phyloP scores from a whole-genome alignment of 2,329 filamentous ascomycete genomes.

The Ophiostoma triangulosporum region DNA sequence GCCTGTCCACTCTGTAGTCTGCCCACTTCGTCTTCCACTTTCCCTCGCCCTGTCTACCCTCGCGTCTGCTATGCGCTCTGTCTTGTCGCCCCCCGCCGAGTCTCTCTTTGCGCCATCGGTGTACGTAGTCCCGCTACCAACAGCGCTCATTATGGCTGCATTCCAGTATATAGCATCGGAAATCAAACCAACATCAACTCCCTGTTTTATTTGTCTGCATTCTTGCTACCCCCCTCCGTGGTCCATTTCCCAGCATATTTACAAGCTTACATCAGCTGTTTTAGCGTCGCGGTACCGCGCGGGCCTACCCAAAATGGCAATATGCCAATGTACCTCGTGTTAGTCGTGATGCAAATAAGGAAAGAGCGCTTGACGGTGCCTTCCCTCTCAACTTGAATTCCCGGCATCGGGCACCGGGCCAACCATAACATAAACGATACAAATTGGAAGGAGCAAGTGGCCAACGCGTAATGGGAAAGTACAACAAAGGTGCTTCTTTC shows the following conservation, averaged over 20 bases:
- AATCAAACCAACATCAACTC: background rate
- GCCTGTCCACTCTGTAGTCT: background rate
- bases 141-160: background rate
- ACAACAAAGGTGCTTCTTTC: constrained; percentile 3
- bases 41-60: background rate
- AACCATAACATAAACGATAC: constrained; percentile 6
- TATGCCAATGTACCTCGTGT: constrained; percentile 1
- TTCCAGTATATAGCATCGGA: constrained; percentile 4
- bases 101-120: background rate
- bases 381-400: constrained; percentile 5
- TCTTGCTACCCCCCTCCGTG: background rate
- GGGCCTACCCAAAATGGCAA: background rate
- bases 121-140: background rate
- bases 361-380: constrained; percentile 7
- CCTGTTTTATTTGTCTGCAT: constrained; percentile 7
- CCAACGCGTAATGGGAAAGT: constrained; percentile 4
- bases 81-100: background rate
- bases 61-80: background rate
- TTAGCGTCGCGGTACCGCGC: background rate
- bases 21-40: background rate
- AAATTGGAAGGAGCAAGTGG: constrained; percentile 8
- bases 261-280: background rate
- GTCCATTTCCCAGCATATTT: background rate
- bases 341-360: constrained; percentile 2
- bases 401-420: constrained; percentile 6